phyloP scores from a whole-genome alignment of 164 flowering plant genomes.

The Nelumbo lutea region DNA sequence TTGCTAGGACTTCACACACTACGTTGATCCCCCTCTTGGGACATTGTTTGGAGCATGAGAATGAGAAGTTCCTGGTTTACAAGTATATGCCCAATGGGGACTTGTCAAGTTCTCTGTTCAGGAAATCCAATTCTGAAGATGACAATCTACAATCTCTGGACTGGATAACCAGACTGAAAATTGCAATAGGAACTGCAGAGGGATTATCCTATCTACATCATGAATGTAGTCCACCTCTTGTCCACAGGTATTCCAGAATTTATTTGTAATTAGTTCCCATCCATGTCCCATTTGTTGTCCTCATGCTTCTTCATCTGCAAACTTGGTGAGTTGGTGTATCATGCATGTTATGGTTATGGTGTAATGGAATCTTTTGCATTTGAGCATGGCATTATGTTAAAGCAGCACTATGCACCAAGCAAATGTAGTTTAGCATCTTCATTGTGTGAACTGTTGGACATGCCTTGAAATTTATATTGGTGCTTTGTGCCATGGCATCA shows the following conservation, averaged over 20 bases:
- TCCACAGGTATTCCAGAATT: slow-evolving; percentile 65
- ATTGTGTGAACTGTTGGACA: neutral
- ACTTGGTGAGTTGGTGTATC: neutral
- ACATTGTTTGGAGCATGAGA: slow-evolving; percentile 78
- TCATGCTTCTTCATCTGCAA: neutral
- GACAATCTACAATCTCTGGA: slow-evolving; percentile 81
- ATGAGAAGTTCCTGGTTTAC: slow-evolving; percentile 76
- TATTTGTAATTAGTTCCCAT: slow-evolving; percentile 1
- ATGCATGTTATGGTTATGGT: neutral
- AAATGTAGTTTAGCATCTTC: neutral
- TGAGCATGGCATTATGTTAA: no score
- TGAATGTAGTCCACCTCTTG: slow-evolving; percentile 79
- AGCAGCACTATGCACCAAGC: neutral
- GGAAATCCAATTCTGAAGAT: slow-evolving; percentile 44
- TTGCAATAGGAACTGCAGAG: slow-evolving; percentile 93
- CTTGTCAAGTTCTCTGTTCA: slow-evolving; percentile 65
- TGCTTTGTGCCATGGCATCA: neutral
- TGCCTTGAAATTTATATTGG: neutral
- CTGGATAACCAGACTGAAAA: slow-evolving; percentile 95
- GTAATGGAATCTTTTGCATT: neutral
- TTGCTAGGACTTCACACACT: slow-evolving; percentile 58
- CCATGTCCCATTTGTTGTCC: neutral
- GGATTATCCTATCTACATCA: slow-evolving; percentile 80
- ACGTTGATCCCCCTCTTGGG: slow-evolving; percentile 87
- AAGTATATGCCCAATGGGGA: slow-evolving; percentile 88